Evolutionary conservation across 345 rosid species (phyloP).

Genomic region (Brassica incana): DNA sequence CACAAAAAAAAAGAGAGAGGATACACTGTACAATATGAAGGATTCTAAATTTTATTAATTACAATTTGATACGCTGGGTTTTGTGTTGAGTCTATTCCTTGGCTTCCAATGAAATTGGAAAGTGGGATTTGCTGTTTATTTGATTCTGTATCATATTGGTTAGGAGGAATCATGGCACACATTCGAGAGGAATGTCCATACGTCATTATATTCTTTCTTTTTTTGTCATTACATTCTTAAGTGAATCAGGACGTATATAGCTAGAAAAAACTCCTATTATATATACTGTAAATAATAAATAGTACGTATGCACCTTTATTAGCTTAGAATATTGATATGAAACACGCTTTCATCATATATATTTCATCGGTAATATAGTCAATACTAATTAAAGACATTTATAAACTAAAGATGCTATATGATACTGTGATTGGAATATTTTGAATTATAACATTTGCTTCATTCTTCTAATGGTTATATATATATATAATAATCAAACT

Average conservation of each 20-base stretch:
- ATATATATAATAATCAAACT: not conserved
- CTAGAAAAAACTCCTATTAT: too few species aligned
- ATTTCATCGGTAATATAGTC: not conserved
- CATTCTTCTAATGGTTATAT: not conserved
- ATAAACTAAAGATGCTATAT: not conserved
- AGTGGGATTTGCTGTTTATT: conserved; percentile 2
- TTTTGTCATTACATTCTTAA: not conserved
- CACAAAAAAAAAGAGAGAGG: not conserved
- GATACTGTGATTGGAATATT: not conserved
- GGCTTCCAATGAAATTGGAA: conserved; percentile 26
- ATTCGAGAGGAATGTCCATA: conserved; percentile 3
- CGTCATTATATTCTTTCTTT: conserved; percentile 16
- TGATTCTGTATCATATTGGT: not conserved
- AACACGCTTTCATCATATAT: not conserved
- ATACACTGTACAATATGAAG: not conserved
- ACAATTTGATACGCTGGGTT: not conserved
- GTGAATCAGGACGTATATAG: conserved; percentile 18
- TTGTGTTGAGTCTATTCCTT: conserved; percentile 11
- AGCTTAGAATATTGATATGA: not conserved
- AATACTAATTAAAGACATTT: not conserved
- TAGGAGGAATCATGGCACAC: conserved; percentile 15
- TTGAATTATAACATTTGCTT: not conserved
- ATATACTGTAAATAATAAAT: too few species aligned
- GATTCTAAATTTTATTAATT: not conserved
- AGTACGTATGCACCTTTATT: too few species aligned